phyloP scores from a whole-genome alignment of 1,284 basidiomycete genomes.

The Retiboletus flavoniger region DNA sequence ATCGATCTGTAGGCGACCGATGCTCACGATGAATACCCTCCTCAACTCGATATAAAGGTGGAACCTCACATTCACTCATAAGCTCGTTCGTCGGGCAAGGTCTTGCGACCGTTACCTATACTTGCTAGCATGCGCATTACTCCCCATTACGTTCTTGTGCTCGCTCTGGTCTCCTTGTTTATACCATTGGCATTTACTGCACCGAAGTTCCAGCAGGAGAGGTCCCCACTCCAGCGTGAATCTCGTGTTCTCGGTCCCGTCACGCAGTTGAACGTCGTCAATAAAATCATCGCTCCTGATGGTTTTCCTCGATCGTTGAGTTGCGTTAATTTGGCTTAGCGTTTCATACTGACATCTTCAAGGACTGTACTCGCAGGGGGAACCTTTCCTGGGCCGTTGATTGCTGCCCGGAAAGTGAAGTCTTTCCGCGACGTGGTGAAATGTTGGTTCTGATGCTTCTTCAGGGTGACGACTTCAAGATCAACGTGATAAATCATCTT shows the following conservation, averaged over 20 bases:
- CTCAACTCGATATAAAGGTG: background rate
- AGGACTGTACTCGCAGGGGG: constrained; percentile 25
- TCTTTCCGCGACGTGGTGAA: background rate
- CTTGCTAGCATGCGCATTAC: constrained; percentile 7
- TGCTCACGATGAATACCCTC: background rate
- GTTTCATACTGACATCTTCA: background rate
- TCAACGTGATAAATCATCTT: constrained; percentile 36
- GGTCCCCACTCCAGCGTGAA: background rate
- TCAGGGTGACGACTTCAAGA: constrained; percentile 32
- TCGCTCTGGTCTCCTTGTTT: background rate
- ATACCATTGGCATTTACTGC: background rate
- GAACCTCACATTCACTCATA: constrained; percentile 1
- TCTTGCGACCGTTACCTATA: background rate
- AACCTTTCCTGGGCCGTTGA: constrained; percentile 35
- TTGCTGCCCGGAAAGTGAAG: constrained; percentile 31
- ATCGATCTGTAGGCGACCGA: constrained; percentile 3
- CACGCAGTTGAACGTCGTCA: constrained; percentile 22
- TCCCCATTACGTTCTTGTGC: background rate
- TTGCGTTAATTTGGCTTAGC: background rate
- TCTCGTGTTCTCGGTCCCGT: constrained; percentile 20
- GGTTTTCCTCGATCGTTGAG: constrained; percentile 25
- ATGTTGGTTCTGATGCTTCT: constrained; percentile 8
- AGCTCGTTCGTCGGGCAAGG: background rate
- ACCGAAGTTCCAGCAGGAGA: background rate
- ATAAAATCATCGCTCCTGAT: constrained; percentile 29